Percentiles rank a stretch among this genome's conserved stretches.
These are phyloP conservation scores for Mariannaea sp. DNA, from an alignment of 2,329 filamentous ascomycete genomes.

Conservation along the genomic window DNA sequence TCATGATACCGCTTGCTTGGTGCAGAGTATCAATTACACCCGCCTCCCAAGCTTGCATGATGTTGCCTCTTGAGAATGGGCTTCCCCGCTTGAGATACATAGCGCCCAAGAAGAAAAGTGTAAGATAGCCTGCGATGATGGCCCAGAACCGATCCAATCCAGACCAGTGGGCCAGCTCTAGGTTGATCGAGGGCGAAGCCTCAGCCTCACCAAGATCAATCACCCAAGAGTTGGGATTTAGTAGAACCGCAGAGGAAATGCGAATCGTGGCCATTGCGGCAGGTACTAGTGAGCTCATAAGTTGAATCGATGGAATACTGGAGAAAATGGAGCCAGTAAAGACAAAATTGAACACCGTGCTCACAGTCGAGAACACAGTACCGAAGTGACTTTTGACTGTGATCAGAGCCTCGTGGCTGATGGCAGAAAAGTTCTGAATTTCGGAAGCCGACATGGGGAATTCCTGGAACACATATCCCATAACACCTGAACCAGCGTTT, in stretches of 20 bases:
- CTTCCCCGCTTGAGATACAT: conserved; percentile 78
- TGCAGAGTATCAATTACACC: conserved; percentile 80
- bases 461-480: conserved; percentile 56
- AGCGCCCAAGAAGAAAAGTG: conserved; percentile 74
- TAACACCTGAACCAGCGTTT: conserved; percentile 52
- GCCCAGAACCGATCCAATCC: conserved; percentile 69
- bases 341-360: conserved; percentile 48
- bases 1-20: conserved; percentile 95
- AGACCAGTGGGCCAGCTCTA: conserved; percentile 69
- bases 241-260: conserved; percentile 36
- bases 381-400: conserved; percentile 60
- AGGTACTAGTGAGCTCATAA: conserved; percentile 15
- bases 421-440: conserved; percentile 75
- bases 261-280: conserved; percentile 27
- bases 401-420: conserved; percentile 73
- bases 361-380: conserved; percentile 47
- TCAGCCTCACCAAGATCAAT: conserved; percentile 58
- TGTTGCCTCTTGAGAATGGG: conserved; percentile 64
- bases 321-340: conserved; percentile 49
- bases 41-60: conserved; percentile 71
- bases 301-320: conserved; percentile 19
- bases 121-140: conserved; percentile 79
- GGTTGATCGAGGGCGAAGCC: conserved; percentile 50
- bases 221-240: conserved; percentile 61
- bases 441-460: conserved; percentile 62